phyloP scores from a whole-genome alignment of 2,329 filamentous ascomycete genomes.

The Colletotrichum filicis region DNA sequence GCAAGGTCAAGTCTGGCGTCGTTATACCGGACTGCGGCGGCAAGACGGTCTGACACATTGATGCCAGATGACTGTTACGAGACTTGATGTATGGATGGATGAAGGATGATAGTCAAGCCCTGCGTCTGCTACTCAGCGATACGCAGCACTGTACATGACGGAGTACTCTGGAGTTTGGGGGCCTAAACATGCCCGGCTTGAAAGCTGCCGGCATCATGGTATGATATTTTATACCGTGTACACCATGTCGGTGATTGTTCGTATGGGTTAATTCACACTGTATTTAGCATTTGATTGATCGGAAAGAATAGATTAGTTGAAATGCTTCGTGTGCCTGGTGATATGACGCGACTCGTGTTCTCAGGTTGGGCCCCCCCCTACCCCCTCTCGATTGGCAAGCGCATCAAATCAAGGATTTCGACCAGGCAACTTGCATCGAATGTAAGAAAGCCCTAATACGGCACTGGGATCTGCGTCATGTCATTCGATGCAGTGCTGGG shows the following conservation, averaged over 20 bases:
- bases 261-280: background rate
- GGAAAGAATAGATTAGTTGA: conserved; percentile 13
- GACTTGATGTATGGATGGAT: conserved; percentile 14
- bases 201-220: conserved; percentile 18
- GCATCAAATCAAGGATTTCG: background rate
- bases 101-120: conserved; percentile 1
- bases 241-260: conserved; percentile 21
- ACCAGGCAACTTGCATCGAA: background rate
- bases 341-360: background rate
- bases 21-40: conserved; percentile 89
- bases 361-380: no score
- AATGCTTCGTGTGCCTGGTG: background rate
- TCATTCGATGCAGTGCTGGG: background rate
- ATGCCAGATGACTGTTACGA: background rate
- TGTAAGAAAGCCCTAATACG: background rate
- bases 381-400: background rate
- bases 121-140: conserved; percentile 14
- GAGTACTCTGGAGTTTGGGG: conserved; percentile 28
- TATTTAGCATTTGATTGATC: conserved; percentile 2
- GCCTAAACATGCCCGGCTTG: conserved; percentile 10
- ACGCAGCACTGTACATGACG: conserved; percentile 30
- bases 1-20: conserved; percentile 85
- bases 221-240: conserved; percentile 33
- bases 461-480: background rate
- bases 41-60: conserved; percentile 63